Conservation (phyloP, 73 alveolate genomes). For the Paramecium octaurelia region DNA sequence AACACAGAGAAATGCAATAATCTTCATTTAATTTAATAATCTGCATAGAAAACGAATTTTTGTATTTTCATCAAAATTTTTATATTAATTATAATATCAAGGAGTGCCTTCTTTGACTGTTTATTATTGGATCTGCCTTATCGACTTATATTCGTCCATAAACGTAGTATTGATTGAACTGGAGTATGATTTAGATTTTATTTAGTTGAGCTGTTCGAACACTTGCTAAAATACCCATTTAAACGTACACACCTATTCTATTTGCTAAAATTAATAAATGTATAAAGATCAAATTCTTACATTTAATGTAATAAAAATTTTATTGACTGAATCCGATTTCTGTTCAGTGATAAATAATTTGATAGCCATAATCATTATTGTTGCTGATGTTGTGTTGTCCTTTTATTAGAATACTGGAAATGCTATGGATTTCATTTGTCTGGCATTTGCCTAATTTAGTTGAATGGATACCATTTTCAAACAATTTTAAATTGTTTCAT, state of each 20-base stretch:
- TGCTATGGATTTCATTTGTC: constrained; percentile 1
- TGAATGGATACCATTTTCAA: not conserved
- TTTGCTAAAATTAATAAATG: not conserved
- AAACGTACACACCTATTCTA: not conserved
- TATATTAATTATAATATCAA: not conserved
- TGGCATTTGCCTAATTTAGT: not conserved
- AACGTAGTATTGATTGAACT: not conserved
- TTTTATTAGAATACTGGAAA: not conserved
- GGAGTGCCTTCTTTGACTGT: not conserved
- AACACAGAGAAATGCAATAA: not conserved
- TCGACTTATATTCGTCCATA: not conserved
- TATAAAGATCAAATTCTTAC: not conserved
- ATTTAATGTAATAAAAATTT: not conserved
- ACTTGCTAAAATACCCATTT: constrained; percentile 41
- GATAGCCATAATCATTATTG: constrained; percentile 38
- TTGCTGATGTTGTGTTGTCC: constrained; percentile 33
- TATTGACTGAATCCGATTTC: not conserved
- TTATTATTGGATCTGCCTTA: not conserved
- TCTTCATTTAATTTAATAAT: constrained; percentile 3
- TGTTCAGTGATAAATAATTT: not conserved
- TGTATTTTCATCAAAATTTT: not conserved
- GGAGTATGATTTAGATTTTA: not conserved
- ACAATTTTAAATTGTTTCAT: not conserved
- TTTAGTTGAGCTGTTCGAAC: not conserved
- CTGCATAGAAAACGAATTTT: constrained; percentile 8